Percentiles rank a stretch among this genome's conserved stretches.
Evolutionary conservation across 192 early-diverging fungal genomes (phyloP).

Genomic region (Coemansia sp.): DNA sequence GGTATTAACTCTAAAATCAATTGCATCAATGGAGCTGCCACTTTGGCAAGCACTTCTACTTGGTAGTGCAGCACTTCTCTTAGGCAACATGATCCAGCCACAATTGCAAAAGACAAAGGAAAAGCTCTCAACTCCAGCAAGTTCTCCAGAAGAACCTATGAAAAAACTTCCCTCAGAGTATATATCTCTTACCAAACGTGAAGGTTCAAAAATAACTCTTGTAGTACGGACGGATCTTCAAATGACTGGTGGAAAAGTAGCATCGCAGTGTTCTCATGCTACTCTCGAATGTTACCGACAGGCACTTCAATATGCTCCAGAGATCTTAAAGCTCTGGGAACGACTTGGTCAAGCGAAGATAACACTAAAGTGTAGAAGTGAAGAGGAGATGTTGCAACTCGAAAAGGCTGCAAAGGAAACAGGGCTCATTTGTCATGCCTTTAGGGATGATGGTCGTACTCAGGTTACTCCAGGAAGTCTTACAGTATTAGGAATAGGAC

Average conservation of each 20-base stretch:
- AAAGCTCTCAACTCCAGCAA: not conserved
- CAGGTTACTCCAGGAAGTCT: conserved; percentile 46
- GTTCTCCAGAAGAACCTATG: not conserved
- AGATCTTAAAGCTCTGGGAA: conserved; percentile 61
- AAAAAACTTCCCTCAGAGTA: not conserved
- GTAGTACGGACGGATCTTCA: conserved; percentile 78
- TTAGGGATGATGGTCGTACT: conserved; percentile 2
- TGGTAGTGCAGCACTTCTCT: conserved; percentile 14
- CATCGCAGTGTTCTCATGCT: conserved; percentile 87
- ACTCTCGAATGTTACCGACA: conserved; percentile 73
- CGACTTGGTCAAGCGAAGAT: conserved; percentile 76
- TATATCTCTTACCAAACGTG: not conserved
- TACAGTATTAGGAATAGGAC: conserved; percentile 71
- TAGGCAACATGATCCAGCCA: conserved; percentile 7
- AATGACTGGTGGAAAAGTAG: conserved; percentile 88
- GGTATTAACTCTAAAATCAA: not conserved
- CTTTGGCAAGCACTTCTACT: conserved; percentile 40
- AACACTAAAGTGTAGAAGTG: conserved; percentile 65
- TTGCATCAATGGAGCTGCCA: conserved; percentile 15
- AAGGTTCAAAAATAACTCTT: conserved; percentile 57
- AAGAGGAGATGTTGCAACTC: conserved; percentile 61
- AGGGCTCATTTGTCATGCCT: conserved; percentile 64
- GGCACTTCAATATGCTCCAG: conserved; percentile 44
- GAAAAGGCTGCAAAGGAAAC: conserved; percentile 63
- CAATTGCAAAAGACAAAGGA: not conserved